These are phyloP conservation scores for Syzygium aromaticum DNA, from an alignment of 345 rosid species.

Conservation along the genomic window DNA sequence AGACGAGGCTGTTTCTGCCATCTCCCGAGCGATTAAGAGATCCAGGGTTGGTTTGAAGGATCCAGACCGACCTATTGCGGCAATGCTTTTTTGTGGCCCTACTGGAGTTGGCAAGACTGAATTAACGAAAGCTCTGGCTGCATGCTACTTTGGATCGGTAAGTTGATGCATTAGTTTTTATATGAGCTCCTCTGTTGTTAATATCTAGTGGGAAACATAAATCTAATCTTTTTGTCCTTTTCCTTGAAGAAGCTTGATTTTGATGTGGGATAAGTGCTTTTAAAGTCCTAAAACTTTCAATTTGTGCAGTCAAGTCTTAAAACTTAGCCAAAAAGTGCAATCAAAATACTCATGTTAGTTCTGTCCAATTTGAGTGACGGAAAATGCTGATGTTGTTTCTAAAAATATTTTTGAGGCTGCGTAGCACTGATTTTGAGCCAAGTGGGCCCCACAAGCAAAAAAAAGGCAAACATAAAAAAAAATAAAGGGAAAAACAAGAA, in stretches of 20 bases:
- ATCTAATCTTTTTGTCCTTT: not conserved
- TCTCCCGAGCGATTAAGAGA: slow-evolving; percentile 95
- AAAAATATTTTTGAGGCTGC: not conserved
- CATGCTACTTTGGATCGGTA: slow-evolving; percentile 86
- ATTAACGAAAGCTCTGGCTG: slow-evolving; percentile 83
- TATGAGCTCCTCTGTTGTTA: not conserved
- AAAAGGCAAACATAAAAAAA: not conserved
- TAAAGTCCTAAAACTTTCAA: not conserved
- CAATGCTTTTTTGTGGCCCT: slow-evolving; percentile 97
- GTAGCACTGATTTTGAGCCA: not conserved
- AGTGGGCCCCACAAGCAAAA: not conserved
- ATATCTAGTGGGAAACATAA: not conserved
- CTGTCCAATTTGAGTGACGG: not conserved
- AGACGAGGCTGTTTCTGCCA: slow-evolving; percentile 87
- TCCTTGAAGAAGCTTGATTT: not conserved
- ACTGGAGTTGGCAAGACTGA: slow-evolving; percentile 99
- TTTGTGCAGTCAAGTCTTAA: not conserved
- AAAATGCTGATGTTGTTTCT: not conserved
- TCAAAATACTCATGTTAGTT: not conserved
- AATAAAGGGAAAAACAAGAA: not conserved
- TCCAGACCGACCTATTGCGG: slow-evolving; percentile 88
- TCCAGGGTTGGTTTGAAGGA: slow-evolving; percentile 86
- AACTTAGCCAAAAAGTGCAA: not conserved
- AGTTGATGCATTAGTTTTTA: slow-evolving; percentile 5
- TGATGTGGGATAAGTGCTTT: not conserved